A percentile compares a stretch with the other conserved stretches of the same genome.
These are phyloP conservation scores for Cercophora newfieldiana DNA, from an alignment of 495 filamentous ascomycete species.

Conservation along the genomic window DNA sequence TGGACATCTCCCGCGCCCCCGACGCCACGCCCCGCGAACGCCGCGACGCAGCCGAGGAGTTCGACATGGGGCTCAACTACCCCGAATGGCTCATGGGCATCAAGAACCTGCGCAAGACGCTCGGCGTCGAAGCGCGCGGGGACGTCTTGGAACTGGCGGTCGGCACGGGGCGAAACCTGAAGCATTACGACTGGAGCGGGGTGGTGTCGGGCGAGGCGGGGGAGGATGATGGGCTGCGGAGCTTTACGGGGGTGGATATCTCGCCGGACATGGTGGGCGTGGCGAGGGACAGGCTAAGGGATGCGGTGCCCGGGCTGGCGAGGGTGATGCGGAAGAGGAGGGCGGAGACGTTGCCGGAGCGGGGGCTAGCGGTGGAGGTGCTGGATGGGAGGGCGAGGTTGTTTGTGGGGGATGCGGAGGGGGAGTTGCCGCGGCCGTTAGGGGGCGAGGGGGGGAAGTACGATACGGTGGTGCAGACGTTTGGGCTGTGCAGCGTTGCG, in stretches of 20 bases:
- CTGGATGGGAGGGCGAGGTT: constrained; percentile 38
- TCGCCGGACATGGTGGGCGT: constrained; percentile 45
- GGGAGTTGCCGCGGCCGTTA: constrained; percentile 28
- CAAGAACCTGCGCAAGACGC: constrained; percentile 56
- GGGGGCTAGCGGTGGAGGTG: constrained; percentile 34
- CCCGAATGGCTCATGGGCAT: constrained; percentile 69
- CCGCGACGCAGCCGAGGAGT: constrained; percentile 25
- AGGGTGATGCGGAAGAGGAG: constrained; percentile 30
- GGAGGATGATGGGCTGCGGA: constrained; percentile 15
- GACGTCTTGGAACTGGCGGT: constrained; percentile 87
- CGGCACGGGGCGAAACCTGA: constrained; percentile 85
- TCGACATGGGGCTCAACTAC: constrained; percentile 45
- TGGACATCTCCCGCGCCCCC: background rate
- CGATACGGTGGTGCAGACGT: constrained; percentile 88
- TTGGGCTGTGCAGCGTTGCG: constrained; percentile 85
- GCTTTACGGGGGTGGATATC: constrained; percentile 51
- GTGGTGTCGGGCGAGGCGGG: constrained; percentile 24
- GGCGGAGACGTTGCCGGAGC: constrained; percentile 18
- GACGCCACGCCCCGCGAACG: constrained; percentile 13
- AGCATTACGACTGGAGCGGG: constrained; percentile 63
- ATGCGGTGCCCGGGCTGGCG: constrained; percentile 35
- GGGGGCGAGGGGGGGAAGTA: constrained; percentile 46
- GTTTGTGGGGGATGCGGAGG: constrained; percentile 42
- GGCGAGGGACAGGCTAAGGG: constrained; percentile 39
- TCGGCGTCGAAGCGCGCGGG: constrained; percentile 65